Percentiles rank a stretch among this genome's conserved stretches.
phyloP scores from a whole-genome alignment of 257 asterid genomes.

The Capsicum pubescens region DNA sequence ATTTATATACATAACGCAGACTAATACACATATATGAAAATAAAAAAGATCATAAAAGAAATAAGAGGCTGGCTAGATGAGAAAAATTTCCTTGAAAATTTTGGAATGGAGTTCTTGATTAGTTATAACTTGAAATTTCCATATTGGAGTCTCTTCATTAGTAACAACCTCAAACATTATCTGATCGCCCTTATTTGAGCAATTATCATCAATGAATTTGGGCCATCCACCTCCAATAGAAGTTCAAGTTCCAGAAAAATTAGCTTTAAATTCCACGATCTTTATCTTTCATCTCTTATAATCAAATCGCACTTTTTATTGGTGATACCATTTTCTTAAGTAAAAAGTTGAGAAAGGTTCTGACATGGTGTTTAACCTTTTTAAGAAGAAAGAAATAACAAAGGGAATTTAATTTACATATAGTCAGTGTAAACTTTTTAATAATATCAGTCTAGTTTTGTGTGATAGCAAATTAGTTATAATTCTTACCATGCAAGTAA shows the following conservation, averaged over 20 bases:
- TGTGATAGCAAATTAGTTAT: not conserved
- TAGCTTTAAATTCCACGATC: not conserved
- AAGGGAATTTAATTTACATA: not conserved
- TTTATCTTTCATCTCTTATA: not conserved
- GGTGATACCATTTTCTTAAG: not conserved
- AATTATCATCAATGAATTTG: conserved; percentile 8
- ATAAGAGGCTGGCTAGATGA: not conserved
- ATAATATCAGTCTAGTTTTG: not conserved
- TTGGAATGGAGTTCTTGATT: not conserved
- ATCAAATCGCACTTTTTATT: not conserved
- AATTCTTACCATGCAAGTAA: not conserved
- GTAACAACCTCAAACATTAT: too few relatives aligned
- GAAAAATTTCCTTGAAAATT: not conserved
- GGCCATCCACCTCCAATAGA: not conserved
- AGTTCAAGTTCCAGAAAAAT: not conserved
- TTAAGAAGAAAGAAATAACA: not conserved
- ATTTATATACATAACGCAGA: not conserved
- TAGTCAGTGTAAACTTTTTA: not conserved
- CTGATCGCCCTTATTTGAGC: not conserved
- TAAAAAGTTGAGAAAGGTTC: not conserved
- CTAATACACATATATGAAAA: not conserved
- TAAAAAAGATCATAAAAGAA: not conserved
- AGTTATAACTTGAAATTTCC: not conserved
- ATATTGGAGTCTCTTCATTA: too few relatives aligned
- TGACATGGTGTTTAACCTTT: not conserved